A percentile compares a stretch with the other conserved stretches of the same genome.
These are phyloP conservation scores for Claviceps pusilla DNA, from an alignment of 2,329 filamentous ascomycete species.

Conservation along the genomic window DNA sequence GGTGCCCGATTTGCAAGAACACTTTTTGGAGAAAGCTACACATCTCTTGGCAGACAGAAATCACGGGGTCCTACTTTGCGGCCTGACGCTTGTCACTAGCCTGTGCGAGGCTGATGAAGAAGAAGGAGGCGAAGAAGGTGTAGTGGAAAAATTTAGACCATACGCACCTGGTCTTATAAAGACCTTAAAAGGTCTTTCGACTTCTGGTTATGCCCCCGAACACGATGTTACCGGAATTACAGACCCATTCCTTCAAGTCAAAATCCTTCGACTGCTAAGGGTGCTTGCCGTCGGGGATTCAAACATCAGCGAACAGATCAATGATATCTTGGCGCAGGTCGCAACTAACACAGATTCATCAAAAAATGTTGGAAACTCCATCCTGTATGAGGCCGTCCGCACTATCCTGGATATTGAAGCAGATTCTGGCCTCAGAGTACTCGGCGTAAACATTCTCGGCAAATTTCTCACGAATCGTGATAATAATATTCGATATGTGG, in stretches of 20 bases:
- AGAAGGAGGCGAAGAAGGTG: constrained; percentile 76
- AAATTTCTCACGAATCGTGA: constrained; percentile 98
- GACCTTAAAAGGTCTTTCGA: constrained; percentile 80
- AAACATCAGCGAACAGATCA: constrained; percentile 89
- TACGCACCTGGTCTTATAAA: constrained; percentile 76
- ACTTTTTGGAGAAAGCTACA: constrained; percentile 90
- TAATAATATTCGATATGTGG: constrained; percentile 98
- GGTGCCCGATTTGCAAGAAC: constrained; percentile 90
- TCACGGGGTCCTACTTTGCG: constrained; percentile 86
- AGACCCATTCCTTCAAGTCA: constrained; percentile 94
- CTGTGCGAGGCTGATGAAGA: constrained; percentile 91
- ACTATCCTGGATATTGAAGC: constrained; percentile 98
- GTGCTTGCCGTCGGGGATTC: constrained; percentile 77
- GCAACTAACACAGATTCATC: constrained; percentile 96
- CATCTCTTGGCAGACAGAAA: constrained; percentile 81
- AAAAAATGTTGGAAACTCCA: constrained; percentile 97
- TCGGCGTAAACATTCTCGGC: constrained; percentile 95
- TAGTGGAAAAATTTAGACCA: constrained; percentile 80
- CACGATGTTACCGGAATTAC: constrained; percentile 97
- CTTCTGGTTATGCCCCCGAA: constrained; percentile 91
- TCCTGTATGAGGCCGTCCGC: constrained; percentile 89
- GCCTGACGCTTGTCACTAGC: constrained; percentile 77
- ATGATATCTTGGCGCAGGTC: constrained; percentile 93
- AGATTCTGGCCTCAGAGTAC: constrained; percentile 80
- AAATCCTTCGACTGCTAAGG: constrained; percentile 74